A percentile compares a stretch with the other conserved stretches of the same genome.
Evolutionary conservation across 306 rosid species (phyloP).

Genomic region (Rubus idaeus): DNA sequence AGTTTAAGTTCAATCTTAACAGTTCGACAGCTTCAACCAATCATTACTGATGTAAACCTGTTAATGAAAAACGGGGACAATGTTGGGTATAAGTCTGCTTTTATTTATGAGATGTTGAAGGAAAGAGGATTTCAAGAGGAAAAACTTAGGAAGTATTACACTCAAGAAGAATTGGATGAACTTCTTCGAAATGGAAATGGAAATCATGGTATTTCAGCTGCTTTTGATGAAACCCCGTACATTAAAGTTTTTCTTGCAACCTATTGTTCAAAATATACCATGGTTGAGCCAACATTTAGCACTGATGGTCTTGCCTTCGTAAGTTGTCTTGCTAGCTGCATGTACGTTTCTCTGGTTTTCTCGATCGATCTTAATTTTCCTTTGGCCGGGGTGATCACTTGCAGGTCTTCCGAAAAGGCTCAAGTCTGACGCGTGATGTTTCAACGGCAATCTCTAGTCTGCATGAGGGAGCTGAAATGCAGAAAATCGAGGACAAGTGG

Average conservation of each 20-base stretch:
- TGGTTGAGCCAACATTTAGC: conserved; percentile 45
- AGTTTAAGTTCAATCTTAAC: conserved; percentile 63
- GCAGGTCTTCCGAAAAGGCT: conserved; percentile 1
- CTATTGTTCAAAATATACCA: conserved; percentile 47
- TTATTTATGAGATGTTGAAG: conserved; percentile 33
- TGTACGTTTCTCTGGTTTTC: background rate
- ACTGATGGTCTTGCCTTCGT: conserved; percentile 69
- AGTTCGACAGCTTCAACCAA: conserved; percentile 52
- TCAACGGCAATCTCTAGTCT: conserved; percentile 21
- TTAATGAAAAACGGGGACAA: conserved; percentile 30
- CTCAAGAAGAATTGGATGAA: conserved; percentile 34
- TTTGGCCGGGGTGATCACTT: background rate
- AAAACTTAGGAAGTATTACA: conserved; percentile 20
- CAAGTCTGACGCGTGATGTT: conserved; percentile 3
- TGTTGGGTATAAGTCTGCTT: conserved; percentile 54
- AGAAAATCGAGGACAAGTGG: conserved; percentile 47
- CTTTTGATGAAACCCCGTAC: conserved; percentile 57
- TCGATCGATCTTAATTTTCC: too few species aligned
- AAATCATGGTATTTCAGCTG: conserved; percentile 54
- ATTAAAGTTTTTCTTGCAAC: conserved; percentile 38
- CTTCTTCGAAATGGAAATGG: conserved; percentile 39
- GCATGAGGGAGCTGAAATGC: conserved; percentile 50
- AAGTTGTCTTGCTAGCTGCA: conserved; percentile 17
- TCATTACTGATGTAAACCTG: conserved; percentile 35
- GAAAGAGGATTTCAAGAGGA: conserved; percentile 31